Percentiles rank a stretch among this genome's conserved stretches.
Conservation (phyloP, 345 rosid species). For the Excoecaria cochinchinensis region DNA sequence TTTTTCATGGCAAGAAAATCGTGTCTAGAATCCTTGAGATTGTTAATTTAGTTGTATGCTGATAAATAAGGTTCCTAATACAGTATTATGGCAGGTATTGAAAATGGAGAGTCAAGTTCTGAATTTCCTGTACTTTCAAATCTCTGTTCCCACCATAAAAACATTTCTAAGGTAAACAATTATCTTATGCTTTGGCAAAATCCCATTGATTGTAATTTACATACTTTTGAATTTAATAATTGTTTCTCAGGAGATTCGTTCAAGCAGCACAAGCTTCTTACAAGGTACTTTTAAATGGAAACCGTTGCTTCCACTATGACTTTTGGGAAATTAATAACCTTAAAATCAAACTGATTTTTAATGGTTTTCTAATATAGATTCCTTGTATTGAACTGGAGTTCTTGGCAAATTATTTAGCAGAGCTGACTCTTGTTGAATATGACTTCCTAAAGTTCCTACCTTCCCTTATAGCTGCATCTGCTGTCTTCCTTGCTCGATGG, state of each 20-base stretch:
- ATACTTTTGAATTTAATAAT: slow-evolving; percentile 9
- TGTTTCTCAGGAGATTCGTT: slow-evolving; percentile 70
- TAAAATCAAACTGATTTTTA: slow-evolving; percentile 5
- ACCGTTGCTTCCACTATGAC: background rate
- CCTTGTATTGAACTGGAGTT: slow-evolving; percentile 65
- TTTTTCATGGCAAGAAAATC: background rate
- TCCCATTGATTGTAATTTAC: background rate
- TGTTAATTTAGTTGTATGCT: slow-evolving; percentile 6
- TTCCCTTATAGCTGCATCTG: slow-evolving; percentile 81
- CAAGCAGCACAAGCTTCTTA: slow-evolving; percentile 76
- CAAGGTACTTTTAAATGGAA: slow-evolving; percentile 43
- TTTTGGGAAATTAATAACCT: background rate
- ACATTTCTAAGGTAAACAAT: slow-evolving; percentile 74
- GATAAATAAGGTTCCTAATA: slow-evolving; percentile 31
- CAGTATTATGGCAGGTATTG: slow-evolving; percentile 55
- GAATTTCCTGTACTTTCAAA: slow-evolving; percentile 64
- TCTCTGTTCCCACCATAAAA: slow-evolving; percentile 78
- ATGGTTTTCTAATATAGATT: slow-evolving; percentile 36
- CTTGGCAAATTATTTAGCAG: slow-evolving; percentile 83
- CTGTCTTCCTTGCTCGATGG: slow-evolving; percentile 90
- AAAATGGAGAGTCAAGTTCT: slow-evolving; percentile 77
- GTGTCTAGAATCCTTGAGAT: background rate
- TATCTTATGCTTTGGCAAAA: slow-evolving; percentile 6
- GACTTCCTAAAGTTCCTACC: slow-evolving; percentile 72
- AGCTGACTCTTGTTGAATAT: slow-evolving; percentile 75